Base-by-base conservation (phyloP, 768 basidiomycete genomes). In the Trametes cingulata region DNA sequence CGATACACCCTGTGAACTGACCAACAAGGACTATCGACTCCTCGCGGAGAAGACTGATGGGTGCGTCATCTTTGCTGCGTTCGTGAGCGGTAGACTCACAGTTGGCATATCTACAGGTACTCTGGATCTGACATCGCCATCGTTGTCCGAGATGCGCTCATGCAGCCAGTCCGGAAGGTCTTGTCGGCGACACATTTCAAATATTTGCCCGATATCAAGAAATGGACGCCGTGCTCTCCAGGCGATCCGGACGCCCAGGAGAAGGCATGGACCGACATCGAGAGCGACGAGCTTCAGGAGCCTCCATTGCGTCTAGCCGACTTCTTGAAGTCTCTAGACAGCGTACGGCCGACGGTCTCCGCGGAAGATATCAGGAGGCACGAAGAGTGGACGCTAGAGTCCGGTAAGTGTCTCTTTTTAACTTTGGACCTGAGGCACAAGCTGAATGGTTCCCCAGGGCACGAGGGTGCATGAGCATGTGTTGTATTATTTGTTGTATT, bases 141-240 rank as follows among this genome's bases (percentile, higher is more conserved):
- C 64, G 80, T 96, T 52, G 96, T 98, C 24, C 88, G 95, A 57
- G 96, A 98, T 69, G 95, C 96, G 0, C 82, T 99, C 63, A 99
- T 98, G 96, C 95, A 98, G 71, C 96, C 96, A 1, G 92, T 99
- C 14, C 86, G 96, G 53, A 98, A 99, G 72, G 93, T 99, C 45
- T 84, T 98, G 49, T 86, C 88, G 20, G 95, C 97, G 2, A 97
- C 95, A 0, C 96, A 99, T 74, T 99, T 99, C 77, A 94, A 94
- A 71, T 78, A 74, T 33, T 78, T 85, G 22, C 56, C 70, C 8
- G 67, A 71, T 14, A 64, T 47, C 50, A 75, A 71, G 27, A 95
- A 87, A 74, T 96, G 85, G 88, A 98, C 95, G 20, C 97, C 97
- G 2, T 99, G 97, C 72, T 98, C 95, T 1, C 95, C 97, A 1